Percentiles rank a stretch among this genome's conserved stretches.
Conservation (phyloP, 2,329 filamentous ascomycete species). For the Hypoxylon rubiginosum region DNA sequence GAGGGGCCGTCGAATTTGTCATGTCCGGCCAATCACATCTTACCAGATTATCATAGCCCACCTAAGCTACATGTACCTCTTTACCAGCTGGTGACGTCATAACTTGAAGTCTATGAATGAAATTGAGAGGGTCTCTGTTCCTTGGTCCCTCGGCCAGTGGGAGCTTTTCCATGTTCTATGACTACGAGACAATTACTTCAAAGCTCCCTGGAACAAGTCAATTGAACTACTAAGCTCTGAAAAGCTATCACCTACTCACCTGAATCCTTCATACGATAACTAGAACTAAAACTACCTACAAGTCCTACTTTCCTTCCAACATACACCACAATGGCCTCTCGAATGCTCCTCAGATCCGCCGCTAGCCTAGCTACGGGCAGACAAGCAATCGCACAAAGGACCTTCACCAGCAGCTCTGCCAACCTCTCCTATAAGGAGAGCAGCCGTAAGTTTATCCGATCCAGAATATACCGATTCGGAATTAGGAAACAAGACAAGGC, state of each 20-base stretch:
- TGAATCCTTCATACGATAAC: conserved; percentile 9
- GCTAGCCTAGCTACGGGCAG: conserved; percentile 45
- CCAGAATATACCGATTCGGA: conserved; percentile 39
- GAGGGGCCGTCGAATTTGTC: conserved; percentile 6
- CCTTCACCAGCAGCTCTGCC: conserved; percentile 45
- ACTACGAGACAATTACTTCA: conserved; percentile 41
- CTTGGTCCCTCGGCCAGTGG: conserved; percentile 31
- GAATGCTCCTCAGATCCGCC: conserved; percentile 46
- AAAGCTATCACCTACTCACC: conserved; percentile 13
- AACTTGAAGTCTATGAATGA: conserved; percentile 22
- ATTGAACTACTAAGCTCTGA: conserved; percentile 20
- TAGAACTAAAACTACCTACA: background rate
- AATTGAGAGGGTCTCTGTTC: conserved; percentile 17
- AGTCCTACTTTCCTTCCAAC: conserved; percentile 1
- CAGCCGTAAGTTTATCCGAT: conserved; percentile 37
- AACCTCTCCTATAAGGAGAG: conserved; percentile 49
- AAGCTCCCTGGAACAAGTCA: conserved; percentile 25
- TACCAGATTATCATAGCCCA: conserved; percentile 22
- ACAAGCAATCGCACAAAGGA: conserved; percentile 43
- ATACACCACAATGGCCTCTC: conserved; percentile 50
- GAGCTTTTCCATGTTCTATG: conserved; percentile 29
- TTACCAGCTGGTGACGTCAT: conserved; percentile 38
- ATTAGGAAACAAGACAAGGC: background rate
- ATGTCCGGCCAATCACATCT: conserved; percentile 25
- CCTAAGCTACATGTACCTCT: conserved; percentile 23